Percentiles rank a stretch among this genome's conserved stretches.
phyloP scores from a whole-genome alignment of 2,329 filamentous ascomycete genomes.

The Stachybotrys chlorohalonatus region DNA sequence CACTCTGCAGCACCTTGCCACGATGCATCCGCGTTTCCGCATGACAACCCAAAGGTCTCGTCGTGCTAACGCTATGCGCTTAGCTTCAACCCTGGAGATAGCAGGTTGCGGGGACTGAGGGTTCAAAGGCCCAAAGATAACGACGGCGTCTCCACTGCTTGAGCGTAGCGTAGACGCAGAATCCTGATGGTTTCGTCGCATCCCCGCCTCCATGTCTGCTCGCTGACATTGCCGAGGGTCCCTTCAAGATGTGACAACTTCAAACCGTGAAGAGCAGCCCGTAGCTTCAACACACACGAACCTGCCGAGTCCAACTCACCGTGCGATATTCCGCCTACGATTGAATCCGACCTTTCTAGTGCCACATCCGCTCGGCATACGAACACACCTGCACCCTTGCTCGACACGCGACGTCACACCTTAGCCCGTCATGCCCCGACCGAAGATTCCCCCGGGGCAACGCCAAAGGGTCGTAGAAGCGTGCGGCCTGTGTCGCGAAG shows the following conservation, averaged over 20 bases:
- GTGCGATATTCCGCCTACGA: too few species aligned
- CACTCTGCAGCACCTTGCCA: too few species aligned
- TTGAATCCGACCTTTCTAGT: too few species aligned
- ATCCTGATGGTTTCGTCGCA: background rate
- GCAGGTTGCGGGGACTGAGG: background rate
- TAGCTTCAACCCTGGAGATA: background rate
- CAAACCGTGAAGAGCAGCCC: too few species aligned
- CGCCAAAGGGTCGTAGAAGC: slow-evolving; percentile 39
- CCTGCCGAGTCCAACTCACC: background rate
- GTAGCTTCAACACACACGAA: background rate
- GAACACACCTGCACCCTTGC: too few species aligned
- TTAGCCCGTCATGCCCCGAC: slow-evolving; percentile 34
- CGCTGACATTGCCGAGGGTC: background rate
- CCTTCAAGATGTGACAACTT: background rate
- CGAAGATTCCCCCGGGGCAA: slow-evolving; percentile 38
- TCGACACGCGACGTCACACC: too few species aligned
- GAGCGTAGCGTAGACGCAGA: background rate
- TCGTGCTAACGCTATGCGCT: background rate
- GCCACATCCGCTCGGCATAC: too few species aligned
- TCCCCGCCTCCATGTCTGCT: background rate
- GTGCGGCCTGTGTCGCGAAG: slow-evolving; percentile 35
- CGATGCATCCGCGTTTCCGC: too few species aligned
- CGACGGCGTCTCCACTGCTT: background rate
- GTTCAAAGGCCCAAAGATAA: background rate
- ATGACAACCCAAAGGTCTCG: too few species aligned